Evolutionary conservation across 495 filamentous ascomycete genomes (phyloP).

Genomic region (Penicillium bialowiezense): DNA sequence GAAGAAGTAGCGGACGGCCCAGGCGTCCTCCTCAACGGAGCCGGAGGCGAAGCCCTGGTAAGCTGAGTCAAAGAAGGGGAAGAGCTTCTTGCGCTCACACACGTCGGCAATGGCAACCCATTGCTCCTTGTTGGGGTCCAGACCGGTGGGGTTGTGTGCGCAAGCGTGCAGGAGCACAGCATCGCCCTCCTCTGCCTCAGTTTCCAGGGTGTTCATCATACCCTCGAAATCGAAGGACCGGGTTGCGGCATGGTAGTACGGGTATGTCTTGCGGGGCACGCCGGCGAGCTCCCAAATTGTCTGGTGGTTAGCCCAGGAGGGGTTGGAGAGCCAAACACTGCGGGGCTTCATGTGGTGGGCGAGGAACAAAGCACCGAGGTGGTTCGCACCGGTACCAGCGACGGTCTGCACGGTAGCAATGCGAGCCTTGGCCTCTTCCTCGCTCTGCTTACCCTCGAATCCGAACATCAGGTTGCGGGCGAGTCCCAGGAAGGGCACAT

Average conservation of each 20-base stretch:
- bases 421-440: constrained; percentile 34
- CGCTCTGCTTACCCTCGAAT: constrained; percentile 30
- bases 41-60: constrained; percentile 60
- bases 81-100: constrained; percentile 49
- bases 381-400: constrained; percentile 89
- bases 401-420: constrained; percentile 66
- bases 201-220: constrained; percentile 46
- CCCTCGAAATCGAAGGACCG: constrained; percentile 46
- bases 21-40: constrained; percentile 49
- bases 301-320: constrained; percentile 51
- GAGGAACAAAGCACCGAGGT: constrained; percentile 85
- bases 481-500: constrained; percentile 38
- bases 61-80: constrained; percentile 56
- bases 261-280: constrained; percentile 45
- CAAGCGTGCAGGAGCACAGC: constrained; percentile 52
- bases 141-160: constrained; percentile 55
- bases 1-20: constrained; percentile 53
- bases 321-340: constrained; percentile 47
- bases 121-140: constrained; percentile 51
- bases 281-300: constrained; percentile 46
- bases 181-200: constrained; percentile 40
- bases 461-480: constrained; percentile 49
- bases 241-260: constrained; percentile 46
- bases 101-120: constrained; percentile 51
- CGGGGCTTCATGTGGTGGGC: constrained; percentile 48